Evolutionary conservation across 495 filamentous ascomycete genomes (phyloP).

Genomic region (Daldinia caldariorum): DNA sequence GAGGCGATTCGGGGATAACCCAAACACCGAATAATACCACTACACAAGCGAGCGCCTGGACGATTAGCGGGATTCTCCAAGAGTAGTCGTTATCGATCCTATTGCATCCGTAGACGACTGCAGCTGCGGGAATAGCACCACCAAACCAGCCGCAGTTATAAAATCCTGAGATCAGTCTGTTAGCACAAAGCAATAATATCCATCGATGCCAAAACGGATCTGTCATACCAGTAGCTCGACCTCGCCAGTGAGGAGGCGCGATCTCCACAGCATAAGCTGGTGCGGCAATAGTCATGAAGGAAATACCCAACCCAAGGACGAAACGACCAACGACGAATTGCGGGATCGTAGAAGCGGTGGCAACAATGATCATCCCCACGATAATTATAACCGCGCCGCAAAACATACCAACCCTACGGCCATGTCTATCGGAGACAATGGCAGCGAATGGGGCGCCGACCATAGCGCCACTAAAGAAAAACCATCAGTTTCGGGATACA

Average conservation of each 20-base stretch:
- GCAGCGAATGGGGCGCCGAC: constrained; percentile 57
- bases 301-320: constrained; percentile 61
- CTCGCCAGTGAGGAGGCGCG: constrained; percentile 61
- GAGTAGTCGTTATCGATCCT: constrained; percentile 53
- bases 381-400: constrained; percentile 63
- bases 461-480: constrained; percentile 55
- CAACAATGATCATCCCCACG: constrained; percentile 57
- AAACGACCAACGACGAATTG: constrained; percentile 63
- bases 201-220: background rate
- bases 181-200: background rate
- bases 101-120: constrained; percentile 56
- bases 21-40: constrained; percentile 63
- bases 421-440: constrained; percentile 56
- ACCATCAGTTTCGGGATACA: background rate
- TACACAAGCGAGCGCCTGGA: constrained; percentile 56
- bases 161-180: constrained; percentile 46
- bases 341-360: constrained; percentile 48
- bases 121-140: constrained; percentile 60
- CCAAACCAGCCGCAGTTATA: constrained; percentile 65
- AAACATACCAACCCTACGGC: constrained; percentile 58
- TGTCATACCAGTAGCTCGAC: constrained; percentile 53
- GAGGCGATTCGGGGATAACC: constrained; percentile 71
- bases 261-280: constrained; percentile 61
- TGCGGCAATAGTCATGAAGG: constrained; percentile 60
- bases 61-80: constrained; percentile 60